phyloP scores from a whole-genome alignment of 352 stramenopile genomes.

The Phytophthora sojae region DNA sequence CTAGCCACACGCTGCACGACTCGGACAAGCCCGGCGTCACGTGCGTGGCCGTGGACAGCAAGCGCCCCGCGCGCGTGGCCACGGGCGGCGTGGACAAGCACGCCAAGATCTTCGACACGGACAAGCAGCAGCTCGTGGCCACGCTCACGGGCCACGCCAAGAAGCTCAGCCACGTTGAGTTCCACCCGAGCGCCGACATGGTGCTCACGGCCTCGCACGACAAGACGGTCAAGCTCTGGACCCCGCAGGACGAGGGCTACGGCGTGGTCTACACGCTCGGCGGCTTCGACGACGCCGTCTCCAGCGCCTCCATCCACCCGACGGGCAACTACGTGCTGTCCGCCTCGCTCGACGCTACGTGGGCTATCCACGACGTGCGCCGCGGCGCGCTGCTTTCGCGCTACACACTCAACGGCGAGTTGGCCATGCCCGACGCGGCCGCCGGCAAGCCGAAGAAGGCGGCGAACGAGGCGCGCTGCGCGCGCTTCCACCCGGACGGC shows the following conservation, averaged over 20 bases:
- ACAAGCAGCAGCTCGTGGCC: slow-evolving; percentile 71
- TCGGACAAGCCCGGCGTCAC: slow-evolving; percentile 76
- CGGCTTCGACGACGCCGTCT: slow-evolving; percentile 69
- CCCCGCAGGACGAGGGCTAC: slow-evolving; percentile 51
- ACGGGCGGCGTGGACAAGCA: slow-evolving; percentile 88
- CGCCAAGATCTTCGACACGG: slow-evolving; percentile 82
- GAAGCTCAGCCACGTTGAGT: slow-evolving; percentile 81
- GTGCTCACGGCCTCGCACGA: slow-evolving; percentile 77
- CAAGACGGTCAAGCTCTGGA: slow-evolving; percentile 89
- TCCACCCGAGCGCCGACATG: slow-evolving; percentile 77
- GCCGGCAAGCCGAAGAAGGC: slow-evolving; percentile 34
- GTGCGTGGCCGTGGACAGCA: slow-evolving; percentile 63
- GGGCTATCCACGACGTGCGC: slow-evolving; percentile 87
- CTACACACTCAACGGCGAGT: slow-evolving; percentile 57
- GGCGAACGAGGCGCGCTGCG: slow-evolving; percentile 49
- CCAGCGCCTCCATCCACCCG: slow-evolving; percentile 78
- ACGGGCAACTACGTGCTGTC: slow-evolving; percentile 85
- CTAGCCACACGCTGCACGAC: slow-evolving; percentile 78
- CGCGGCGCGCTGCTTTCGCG: slow-evolving; percentile 60
- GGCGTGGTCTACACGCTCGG: slow-evolving; percentile 64
- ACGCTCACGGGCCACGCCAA: slow-evolving; percentile 89
- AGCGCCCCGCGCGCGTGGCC: slow-evolving; percentile 56
- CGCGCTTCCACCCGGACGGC: slow-evolving; percentile 95
- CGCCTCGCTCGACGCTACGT: slow-evolving; percentile 81
- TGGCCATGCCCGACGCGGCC: slow-evolving; percentile 36